These are phyloP conservation scores for Plantago major DNA, from an alignment of 257 asterid species.

Conservation along the genomic window DNA sequence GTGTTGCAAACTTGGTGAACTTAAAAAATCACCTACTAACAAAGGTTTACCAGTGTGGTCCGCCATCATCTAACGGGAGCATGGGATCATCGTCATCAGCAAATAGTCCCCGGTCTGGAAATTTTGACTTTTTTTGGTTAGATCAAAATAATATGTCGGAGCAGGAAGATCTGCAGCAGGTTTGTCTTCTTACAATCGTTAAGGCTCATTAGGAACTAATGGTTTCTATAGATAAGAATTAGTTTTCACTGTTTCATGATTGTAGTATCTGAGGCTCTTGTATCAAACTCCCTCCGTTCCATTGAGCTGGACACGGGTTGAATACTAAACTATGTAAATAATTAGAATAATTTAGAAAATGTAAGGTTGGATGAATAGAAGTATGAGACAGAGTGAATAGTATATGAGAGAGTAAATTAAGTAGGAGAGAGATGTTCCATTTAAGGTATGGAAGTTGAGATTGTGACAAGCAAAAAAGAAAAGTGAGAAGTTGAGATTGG, in stretches of 20 bases:
- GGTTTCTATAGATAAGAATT: neutral
- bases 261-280: neutral
- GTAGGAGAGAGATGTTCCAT: no score
- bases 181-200: conserved; percentile 29
- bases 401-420: no score
- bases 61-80: conserved; percentile 92
- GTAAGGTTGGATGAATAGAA: no score
- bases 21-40: conserved; percentile 65
- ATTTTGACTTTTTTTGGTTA: conserved; percentile 64
- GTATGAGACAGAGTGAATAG: no score
- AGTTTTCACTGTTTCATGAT: conserved; percentile 10
- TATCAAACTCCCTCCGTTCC: no score
- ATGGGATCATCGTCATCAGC: conserved; percentile 80
- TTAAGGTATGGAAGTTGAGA: no score
- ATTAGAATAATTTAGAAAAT: no score
- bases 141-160: conserved; percentile 62
- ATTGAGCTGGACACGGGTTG: no score
- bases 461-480: no score
- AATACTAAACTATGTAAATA: no score
- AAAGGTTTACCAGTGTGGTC: conserved; percentile 64
- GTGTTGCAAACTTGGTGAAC: conserved; percentile 46
- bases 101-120: conserved; percentile 83
- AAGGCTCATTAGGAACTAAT: conserved; percentile 8
- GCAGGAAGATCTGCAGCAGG: conserved; percentile 81
- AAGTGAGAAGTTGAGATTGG: no score